phyloP scores from a whole-genome alignment of 352 stramenopile genomes.

The Phytophthora brassicae region DNA sequence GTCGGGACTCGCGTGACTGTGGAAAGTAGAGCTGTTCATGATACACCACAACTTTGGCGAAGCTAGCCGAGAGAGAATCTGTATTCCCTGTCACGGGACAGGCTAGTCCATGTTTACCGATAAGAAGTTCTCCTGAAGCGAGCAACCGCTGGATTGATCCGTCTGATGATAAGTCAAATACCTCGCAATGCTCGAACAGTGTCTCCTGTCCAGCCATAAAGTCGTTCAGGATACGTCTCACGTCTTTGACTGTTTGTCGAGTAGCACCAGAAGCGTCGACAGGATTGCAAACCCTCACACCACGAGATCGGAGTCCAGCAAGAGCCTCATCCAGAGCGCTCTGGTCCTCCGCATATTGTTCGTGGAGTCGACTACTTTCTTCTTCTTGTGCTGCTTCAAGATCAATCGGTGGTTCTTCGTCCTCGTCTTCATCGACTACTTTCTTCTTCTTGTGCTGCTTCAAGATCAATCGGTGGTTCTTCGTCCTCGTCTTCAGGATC shows the following conservation, averaged over 20 bases:
- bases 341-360: slow-evolving; percentile 48
- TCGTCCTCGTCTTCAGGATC: slow-evolving; percentile 8
- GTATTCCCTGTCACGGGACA: slow-evolving; percentile 43
- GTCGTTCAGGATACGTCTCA: slow-evolving; percentile 25
- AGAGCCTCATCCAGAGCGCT: slow-evolving; percentile 41
- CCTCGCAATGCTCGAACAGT: slow-evolving; percentile 49
- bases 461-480: slow-evolving; percentile 32
- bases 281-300: slow-evolving; percentile 30
- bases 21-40: slow-evolving; percentile 70
- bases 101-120: slow-evolving; percentile 53
- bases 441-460: slow-evolving; percentile 32
- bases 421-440: too few species aligned
- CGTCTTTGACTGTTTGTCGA: slow-evolving; percentile 41
- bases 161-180: slow-evolving; percentile 21
- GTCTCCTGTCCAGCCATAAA: slow-evolving; percentile 43
- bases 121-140: slow-evolving; percentile 39
- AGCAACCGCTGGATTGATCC: slow-evolving; percentile 24
- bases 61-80: not conserved
- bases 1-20: slow-evolving; percentile 15
- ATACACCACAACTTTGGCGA: slow-evolving; percentile 33
- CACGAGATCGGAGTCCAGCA: slow-evolving; percentile 36
- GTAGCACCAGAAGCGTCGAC: slow-evolving; percentile 30
- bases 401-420: slow-evolving; percentile 28
- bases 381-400: slow-evolving; percentile 44
- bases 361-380: slow-evolving; percentile 41